Base-by-base conservation (phyloP, 1,284 basidiomycete genomes). In the Boletus mariae region DNA sequence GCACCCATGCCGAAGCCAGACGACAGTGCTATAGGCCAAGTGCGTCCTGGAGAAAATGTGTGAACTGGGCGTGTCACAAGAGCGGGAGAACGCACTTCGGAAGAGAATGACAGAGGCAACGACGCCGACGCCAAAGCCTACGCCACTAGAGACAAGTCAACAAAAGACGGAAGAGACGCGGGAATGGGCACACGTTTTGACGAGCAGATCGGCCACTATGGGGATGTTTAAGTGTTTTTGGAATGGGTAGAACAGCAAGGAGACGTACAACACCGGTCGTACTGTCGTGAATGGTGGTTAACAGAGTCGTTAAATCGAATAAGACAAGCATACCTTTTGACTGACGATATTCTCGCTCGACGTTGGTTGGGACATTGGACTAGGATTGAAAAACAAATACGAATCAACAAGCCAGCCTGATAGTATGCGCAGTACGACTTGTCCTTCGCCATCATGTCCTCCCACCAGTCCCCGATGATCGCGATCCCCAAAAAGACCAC, bases 91-190 rank as follows among this genome's bases (percentile, higher is more conserved):
- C 95, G 75, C 66, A 98, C 96, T 85, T 72, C 87, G 85, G 85
- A 98, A 98, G 70, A 98, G 80, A 60, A 98, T 83, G 58, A 98
- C 96, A 42, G 93, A 97, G 35, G 92, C 87, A 54, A 98, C 85
- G 55, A 99, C 92, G 68, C 96, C 96, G 44, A 87, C 89, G 65
- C 94, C 87, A 73, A 98, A 94, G 56, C 96, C 96, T 61, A 98
- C 84, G 63, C 94, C 94, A 56, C 94, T 94, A 74, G 71, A 72
- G 51, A 61, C 38, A 64, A 45, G 55, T 69, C 49, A 69, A 59
- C 15, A 26, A n/a, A 49, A 8, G 43, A 42, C 5, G 12, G 0
- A 7, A n/a, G 45, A 8, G 8, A 31, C 34, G 37, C n/a, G 44
- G 47, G 40, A 41, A 25, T 13, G 28, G 77, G 12, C 83, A 62